A percentile compares a stretch with the other conserved stretches of the same genome.
Conservation (phyloP, 495 filamentous ascomycete species). For the Penicillium antarcticum region DNA sequence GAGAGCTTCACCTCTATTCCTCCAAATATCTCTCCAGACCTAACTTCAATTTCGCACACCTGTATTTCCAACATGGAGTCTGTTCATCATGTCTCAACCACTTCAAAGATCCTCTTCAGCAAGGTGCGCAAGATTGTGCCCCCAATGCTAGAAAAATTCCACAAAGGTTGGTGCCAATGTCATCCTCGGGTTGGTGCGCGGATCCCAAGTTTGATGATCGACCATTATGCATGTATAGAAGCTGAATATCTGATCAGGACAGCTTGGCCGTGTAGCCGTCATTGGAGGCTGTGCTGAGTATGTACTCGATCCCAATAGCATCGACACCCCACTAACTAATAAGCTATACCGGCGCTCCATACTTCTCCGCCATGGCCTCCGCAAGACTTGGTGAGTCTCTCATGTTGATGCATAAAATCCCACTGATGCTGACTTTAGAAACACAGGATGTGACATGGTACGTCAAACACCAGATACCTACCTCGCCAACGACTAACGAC, state of each 20-base stretch:
- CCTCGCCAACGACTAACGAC: constrained; percentile 4
- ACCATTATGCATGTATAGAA: background rate
- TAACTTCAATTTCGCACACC: background rate
- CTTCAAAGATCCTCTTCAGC: constrained; percentile 69
- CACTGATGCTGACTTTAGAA: background rate
- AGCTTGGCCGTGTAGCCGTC: constrained; percentile 87
- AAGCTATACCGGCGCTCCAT: constrained; percentile 91
- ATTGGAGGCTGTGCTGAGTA: constrained; percentile 91
- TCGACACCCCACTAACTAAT: constrained; percentile 15
- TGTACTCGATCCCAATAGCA: constrained; percentile 9
- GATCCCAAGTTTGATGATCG: background rate
- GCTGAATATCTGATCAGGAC: constrained; percentile 53
- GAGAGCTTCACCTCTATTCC: background rate
- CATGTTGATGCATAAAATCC: background rate
- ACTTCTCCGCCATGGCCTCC: constrained; percentile 96
- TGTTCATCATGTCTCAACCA: constrained; percentile 47
- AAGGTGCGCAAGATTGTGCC: constrained; percentile 90
- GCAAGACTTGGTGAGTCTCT: constrained; percentile 62
- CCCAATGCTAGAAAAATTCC: constrained; percentile 92
- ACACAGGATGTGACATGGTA: constrained; percentile 77
- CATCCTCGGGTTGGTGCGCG: background rate
- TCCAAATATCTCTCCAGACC: constrained; percentile 7
- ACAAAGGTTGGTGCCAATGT: constrained; percentile 67
- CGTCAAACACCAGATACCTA: background rate
- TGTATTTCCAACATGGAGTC: constrained; percentile 30